phyloP scores from a whole-genome alignment of 257 asterid genomes.

The Ilex asprella region DNA sequence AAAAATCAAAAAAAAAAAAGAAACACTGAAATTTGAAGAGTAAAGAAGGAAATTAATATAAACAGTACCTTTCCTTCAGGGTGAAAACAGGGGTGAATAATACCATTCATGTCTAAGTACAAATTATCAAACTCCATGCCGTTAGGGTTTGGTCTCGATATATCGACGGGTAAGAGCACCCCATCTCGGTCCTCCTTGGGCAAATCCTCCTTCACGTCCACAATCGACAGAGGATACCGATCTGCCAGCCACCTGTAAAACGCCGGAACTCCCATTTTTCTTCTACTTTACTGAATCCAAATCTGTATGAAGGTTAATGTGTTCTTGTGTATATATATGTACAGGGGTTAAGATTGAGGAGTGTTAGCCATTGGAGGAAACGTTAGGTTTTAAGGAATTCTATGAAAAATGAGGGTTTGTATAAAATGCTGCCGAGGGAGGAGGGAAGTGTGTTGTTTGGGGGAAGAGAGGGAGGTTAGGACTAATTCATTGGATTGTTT shows the following conservation, averaged over 20 bases:
- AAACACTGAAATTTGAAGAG: slow-evolving; percentile 8
- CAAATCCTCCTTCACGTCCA: slow-evolving; percentile 80
- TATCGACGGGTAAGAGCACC: slow-evolving; percentile 32
- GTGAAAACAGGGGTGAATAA: slow-evolving; percentile 96
- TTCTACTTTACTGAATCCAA: neutral
- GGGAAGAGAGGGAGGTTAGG: too few species aligned
- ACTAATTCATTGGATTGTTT: too few species aligned
- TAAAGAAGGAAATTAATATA: too few species aligned
- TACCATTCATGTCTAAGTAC: slow-evolving; percentile 93
- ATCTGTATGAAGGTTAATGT: too few species aligned
- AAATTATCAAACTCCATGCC: slow-evolving; percentile 85
- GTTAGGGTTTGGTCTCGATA: slow-evolving; percentile 79
- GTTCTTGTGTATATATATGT: too few species aligned
- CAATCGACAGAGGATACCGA: slow-evolving; percentile 78
- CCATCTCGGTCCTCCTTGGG: slow-evolving; percentile 34
- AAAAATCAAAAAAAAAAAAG: slow-evolving; percentile 6
- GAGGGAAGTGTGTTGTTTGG: too few species aligned
- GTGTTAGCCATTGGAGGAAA: too few species aligned
- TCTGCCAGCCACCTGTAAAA: slow-evolving; percentile 95
- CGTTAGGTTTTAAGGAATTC: too few species aligned
- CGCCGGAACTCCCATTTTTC: slow-evolving; percentile 87
- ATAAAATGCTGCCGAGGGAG: too few species aligned
- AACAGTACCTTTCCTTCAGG: slow-evolving; percentile 79
- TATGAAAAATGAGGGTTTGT: too few species aligned
- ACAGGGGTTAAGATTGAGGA: too few species aligned